Evolutionary conservation across 768 basidiomycete species (phyloP).

Genomic region (Roridomyces roridus): DNA sequence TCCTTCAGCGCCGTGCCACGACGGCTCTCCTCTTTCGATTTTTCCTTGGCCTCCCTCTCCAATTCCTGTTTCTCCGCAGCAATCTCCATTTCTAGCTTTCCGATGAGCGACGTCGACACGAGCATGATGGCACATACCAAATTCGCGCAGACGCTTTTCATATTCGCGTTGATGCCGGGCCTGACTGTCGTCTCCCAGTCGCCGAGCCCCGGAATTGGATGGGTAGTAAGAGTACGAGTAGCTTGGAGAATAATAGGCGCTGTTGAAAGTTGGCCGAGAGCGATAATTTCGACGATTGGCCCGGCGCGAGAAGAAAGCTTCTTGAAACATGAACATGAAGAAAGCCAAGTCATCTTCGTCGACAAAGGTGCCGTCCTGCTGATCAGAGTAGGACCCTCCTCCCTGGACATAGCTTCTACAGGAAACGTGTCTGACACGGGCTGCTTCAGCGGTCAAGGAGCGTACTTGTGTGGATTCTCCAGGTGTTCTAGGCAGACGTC

Average conservation of each 20-base stretch:
- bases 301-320: constrained; percentile 35
- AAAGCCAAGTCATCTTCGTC: constrained; percentile 38
- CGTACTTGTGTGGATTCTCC: constrained; percentile 39
- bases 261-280: constrained; percentile 27
- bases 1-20: constrained; percentile 31
- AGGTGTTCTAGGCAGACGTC: constrained; percentile 40
- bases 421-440: not conserved
- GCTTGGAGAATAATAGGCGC: not conserved
- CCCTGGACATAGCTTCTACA: constrained; percentile 14
- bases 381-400: not conserved
- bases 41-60: constrained; percentile 30
- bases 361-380: constrained; percentile 33
- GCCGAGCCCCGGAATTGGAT: too few relatives aligned
- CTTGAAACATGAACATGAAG: constrained; percentile 43
- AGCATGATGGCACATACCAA: constrained; percentile 31
- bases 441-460: not conserved
- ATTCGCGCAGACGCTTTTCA: constrained; percentile 37
- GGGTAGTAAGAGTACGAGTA: not conserved
- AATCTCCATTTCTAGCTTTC: constrained; percentile 36
- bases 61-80: constrained; percentile 39
- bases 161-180: constrained; percentile 37
- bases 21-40: constrained; percentile 30
- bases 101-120: not conserved
- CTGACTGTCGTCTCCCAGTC: constrained; percentile 25
- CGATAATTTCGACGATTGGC: constrained; percentile 40